These are phyloP conservation scores for Scedosporium aurantiacum DNA, from an alignment of 2,329 filamentous ascomycete genomes.

Conservation along the genomic window DNA sequence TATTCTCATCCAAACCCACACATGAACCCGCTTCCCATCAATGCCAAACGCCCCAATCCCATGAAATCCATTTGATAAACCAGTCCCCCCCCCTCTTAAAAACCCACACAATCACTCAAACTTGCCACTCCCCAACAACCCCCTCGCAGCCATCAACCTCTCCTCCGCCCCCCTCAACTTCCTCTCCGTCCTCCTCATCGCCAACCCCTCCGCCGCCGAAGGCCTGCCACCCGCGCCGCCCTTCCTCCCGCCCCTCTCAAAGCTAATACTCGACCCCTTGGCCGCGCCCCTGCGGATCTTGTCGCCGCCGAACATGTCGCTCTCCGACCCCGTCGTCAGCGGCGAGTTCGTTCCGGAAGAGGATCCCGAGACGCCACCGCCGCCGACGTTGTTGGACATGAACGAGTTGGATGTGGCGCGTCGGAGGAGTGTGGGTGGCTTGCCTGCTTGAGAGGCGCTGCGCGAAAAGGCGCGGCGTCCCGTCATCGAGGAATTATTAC, in stretches of 20 bases:
- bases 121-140: constrained; percentile 44
- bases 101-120: constrained; percentile 30
- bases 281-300: constrained; percentile 51
- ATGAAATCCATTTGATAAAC: neutral
- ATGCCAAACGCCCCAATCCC: neutral
- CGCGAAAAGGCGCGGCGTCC: constrained; percentile 18
- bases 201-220: constrained; percentile 39
- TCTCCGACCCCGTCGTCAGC: neutral
- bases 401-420: constrained; percentile 60
- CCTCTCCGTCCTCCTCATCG: constrained; percentile 40
- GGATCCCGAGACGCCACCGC: constrained; percentile 18
- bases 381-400: constrained; percentile 24
- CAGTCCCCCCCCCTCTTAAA: neutral
- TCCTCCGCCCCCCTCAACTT: constrained; percentile 47
- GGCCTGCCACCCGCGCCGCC: constrained; percentile 45
- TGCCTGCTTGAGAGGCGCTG: constrained; percentile 43
- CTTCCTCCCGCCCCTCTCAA: constrained; percentile 45
- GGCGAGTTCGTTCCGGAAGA: constrained; percentile 17
- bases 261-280: constrained; percentile 50
- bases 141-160: constrained; percentile 44
- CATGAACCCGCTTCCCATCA: neutral
- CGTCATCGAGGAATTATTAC: constrained; percentile 24
- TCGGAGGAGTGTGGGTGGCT: constrained; percentile 53
- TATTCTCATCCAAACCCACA: neutral
- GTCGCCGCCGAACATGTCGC: constrained; percentile 30